Evolutionary conservation across 2,329 filamentous ascomycete species (phyloP), one percentile per base, ranked within the genome.

Genomic region (Neofusicoccum umdonicola): DNA sequence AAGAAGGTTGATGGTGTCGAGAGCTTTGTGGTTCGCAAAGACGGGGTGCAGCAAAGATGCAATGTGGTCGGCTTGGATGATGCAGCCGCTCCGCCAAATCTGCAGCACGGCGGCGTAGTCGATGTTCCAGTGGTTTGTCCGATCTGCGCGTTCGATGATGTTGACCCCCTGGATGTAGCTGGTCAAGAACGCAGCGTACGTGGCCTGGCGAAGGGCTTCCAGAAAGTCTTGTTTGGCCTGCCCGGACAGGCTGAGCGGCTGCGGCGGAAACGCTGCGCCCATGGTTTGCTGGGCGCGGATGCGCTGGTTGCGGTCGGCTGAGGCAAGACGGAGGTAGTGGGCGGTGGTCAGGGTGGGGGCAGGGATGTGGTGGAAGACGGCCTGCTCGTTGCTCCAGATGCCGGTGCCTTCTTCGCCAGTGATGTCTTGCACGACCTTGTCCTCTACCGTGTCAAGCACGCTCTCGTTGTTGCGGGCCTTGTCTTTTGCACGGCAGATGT

Each of bases 341-440:
- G 87, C 84, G 0, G 82, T 77, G 1, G 85, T 82, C n/a, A 91
- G 81, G 0, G 88, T 90, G 0, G 88, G 86, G 0, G 85, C 83
- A 0, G 89, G 84, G 3, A 90, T 80, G 69, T 91, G 89, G 3
- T 86, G 79, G 3, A 79, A 74, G 6, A 88, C 83, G 0, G 86
- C 85, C 71, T 91, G 85, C 68, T 83, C 83, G 67, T 87, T 84
- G 4, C 85, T 84, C 88, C 87, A 91, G 54, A 85, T 82, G 0
- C 87, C 86, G 0, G 88, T 91, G 0, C 88, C 88, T 72, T 91
- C 88, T 45, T 85, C 85, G 60, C 85, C 82, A 37, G 88, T 86
- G 19, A 86, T 83, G 68, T 90, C 88, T 74, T 91, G 88, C 0
- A 90, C 88, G 0, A 91, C 88, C 71, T 90, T 90, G 74, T 91